Evolutionary conservation across 371 early-diverging fungal species (phyloP).

Genomic region (Haplosporangium sp.): DNA sequence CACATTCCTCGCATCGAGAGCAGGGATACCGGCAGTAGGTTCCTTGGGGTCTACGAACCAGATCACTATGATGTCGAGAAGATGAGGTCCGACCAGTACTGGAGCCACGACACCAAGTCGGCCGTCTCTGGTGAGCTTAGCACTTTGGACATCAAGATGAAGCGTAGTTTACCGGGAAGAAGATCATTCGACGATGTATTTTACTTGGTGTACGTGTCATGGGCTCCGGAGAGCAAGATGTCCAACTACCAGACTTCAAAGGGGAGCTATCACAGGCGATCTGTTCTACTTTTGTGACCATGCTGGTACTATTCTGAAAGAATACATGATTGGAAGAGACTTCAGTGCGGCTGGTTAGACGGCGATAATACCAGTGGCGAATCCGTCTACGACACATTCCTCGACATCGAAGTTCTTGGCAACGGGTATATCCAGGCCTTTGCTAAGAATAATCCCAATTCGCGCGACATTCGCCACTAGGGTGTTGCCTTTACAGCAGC

Average conservation of each 20-base stretch:
- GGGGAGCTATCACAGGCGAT: not conserved
- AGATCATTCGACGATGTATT: too few relatives aligned
- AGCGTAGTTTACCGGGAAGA: too few relatives aligned
- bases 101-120: too few relatives aligned
- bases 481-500: not conserved
- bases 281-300: not conserved
- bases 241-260: not conserved
- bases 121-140: too few relatives aligned
- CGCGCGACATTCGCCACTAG: not conserved
- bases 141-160: too few relatives aligned
- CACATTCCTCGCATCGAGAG: not conserved
- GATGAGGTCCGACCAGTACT: too few relatives aligned
- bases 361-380: constrained; percentile 6
- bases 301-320: constrained; percentile 11
- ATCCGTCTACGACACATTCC: not conserved
- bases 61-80: not conserved
- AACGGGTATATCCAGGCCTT: not conserved
- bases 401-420: constrained; percentile 5
- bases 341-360: constrained; percentile 19
- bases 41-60: not conserved
- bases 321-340: not conserved
- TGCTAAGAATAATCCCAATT: not conserved
- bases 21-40: constrained; percentile 3
- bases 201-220: not conserved
- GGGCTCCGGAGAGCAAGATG: not conserved